Evolutionary conservation across 768 basidiomycete species (phyloP), one percentile per base, ranked within the genome.

Genomic region (Russula vinacea): DNA sequence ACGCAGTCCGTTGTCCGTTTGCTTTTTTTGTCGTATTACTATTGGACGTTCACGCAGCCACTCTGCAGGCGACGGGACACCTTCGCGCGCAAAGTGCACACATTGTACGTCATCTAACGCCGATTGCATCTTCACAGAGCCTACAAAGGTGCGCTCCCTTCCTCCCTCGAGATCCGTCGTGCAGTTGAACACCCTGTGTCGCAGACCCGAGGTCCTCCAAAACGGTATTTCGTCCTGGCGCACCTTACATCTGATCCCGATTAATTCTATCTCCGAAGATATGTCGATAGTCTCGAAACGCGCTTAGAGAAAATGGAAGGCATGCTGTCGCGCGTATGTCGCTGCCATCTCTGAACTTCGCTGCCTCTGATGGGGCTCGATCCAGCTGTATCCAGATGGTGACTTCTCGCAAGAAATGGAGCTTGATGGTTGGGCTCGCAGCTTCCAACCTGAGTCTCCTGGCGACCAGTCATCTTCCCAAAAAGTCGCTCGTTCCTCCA

Each of bases 241-340:
- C 14, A 22, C 2, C 14, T 55, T 55, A 3, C 32, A n/a, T n/a
- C 17, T 8, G 35, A 10, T 9, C n/a, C n/a, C n/a, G n/a, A n/a
- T n/a, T n/a, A n/a, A n/a, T n/a, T n/a, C 6, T 37, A 5, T 35
- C 22, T 55, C n/a, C 13, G 17, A 37, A 69, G 68, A 24, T 67
- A 67, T 50, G 66, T 62, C 35, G 66, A 69, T 22, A 69, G 62
- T 19, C 62, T 69, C 26, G 68, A 69, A 22, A 61, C 66, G 1
- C 66, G 68, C 47, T 45, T 69, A 13, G 66, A 69, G 44, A 69
- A 69, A 26, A 69, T 69, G 68, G 66, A 67, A 49, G 68, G 59
- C 17, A 56, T 67, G 59, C 19, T 69, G 33, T 60, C 62, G 0
- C 67, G 62, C 24, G 68, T 69, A 54, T n/a, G 66, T 58, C 45